A percentile compares a stretch with the other conserved stretches of the same genome.
Evolutionary conservation across 2,329 filamentous ascomycete species (phyloP).

Genomic region (Xylariaceae sp.): DNA sequence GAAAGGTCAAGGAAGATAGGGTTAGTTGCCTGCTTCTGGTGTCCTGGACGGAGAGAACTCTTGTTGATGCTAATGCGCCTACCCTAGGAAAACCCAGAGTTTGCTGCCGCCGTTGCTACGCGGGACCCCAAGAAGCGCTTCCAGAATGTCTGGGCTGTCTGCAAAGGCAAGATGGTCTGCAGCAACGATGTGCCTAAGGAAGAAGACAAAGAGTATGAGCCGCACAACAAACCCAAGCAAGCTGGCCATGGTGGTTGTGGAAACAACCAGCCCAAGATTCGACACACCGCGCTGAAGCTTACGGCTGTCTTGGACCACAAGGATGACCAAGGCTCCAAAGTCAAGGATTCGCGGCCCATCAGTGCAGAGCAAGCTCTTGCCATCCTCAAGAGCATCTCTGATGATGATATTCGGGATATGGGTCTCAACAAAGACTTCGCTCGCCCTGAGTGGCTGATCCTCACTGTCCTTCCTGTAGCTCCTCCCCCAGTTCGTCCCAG

Average conservation of each 20-base stretch:
- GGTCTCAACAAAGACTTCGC: constrained; percentile 94
- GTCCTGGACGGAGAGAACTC: constrained; percentile 48
- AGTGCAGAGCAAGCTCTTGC: constrained; percentile 80
- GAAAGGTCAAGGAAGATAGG: constrained; percentile 94
- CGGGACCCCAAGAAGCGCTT: constrained; percentile 95
- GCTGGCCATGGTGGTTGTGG: constrained; percentile 85
- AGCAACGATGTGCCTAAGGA: constrained; percentile 73
- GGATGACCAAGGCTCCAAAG: constrained; percentile 68
- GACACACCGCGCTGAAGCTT: constrained; percentile 80
- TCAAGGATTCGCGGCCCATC: constrained; percentile 75
- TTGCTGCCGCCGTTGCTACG: constrained; percentile 73
- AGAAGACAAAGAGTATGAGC: constrained; percentile 65
- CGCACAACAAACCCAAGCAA: constrained; percentile 50
- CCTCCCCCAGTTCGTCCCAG: constrained; percentile 93
- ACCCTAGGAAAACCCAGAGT: constrained; percentile 76
- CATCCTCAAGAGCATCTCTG: constrained; percentile 80
- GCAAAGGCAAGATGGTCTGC: constrained; percentile 82
- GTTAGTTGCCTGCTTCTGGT: constrained; percentile 71
- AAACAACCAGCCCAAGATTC: constrained; percentile 82
- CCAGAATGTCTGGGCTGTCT: constrained; percentile 84
- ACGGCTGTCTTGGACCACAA: constrained; percentile 73
- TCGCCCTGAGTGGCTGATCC: constrained; percentile 95
- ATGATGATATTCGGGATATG: constrained; percentile 78
- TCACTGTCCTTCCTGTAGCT: constrained; percentile 91
- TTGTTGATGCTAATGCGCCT: constrained; percentile 57